Evolutionary conservation across 345 rosid genomes (phyloP).

Genomic region (Leavenworthia alabamica): DNA sequence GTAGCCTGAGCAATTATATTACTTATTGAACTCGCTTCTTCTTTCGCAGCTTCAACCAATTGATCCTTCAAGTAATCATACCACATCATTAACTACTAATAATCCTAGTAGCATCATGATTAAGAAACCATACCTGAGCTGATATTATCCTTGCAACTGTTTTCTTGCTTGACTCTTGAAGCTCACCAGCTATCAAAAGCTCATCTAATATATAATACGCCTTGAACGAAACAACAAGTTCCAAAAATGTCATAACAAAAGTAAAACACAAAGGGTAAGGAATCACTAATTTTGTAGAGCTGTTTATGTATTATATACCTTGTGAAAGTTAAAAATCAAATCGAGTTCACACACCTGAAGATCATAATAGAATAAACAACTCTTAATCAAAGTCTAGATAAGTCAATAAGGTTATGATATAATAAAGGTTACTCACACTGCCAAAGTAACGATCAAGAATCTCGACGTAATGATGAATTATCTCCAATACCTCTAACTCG

Average conservation of each 20-base stretch:
- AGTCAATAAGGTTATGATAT: background rate
- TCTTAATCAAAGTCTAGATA: constrained; percentile 5
- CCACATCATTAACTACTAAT: background rate
- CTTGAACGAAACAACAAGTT: constrained; percentile 33
- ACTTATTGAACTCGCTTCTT: constrained; percentile 80
- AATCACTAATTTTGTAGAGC: background rate
- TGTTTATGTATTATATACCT: constrained; percentile 42
- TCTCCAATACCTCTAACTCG: constrained; percentile 84
- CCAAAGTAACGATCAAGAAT: constrained; percentile 95
- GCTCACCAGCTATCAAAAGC: constrained; percentile 90
- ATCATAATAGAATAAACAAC: constrained; percentile 9
- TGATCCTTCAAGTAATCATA: constrained; percentile 54
- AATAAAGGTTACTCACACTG: constrained; percentile 58
- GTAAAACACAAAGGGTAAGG: background rate
- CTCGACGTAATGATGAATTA: constrained; percentile 93
- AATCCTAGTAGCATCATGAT: background rate
- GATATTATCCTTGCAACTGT: constrained; percentile 78
- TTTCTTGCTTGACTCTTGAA: constrained; percentile 97
- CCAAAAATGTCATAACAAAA: background rate
- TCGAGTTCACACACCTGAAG: constrained; percentile 91
- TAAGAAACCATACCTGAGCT: constrained; percentile 57
- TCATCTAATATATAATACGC: constrained; percentile 94
- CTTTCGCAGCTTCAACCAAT: constrained; percentile 94
- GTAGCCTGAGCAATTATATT: constrained; percentile 96
- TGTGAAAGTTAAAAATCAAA: constrained; percentile 92